Conservation (phyloP, 768 basidiomycete species). For the Lyophyllum decastes region DNA sequence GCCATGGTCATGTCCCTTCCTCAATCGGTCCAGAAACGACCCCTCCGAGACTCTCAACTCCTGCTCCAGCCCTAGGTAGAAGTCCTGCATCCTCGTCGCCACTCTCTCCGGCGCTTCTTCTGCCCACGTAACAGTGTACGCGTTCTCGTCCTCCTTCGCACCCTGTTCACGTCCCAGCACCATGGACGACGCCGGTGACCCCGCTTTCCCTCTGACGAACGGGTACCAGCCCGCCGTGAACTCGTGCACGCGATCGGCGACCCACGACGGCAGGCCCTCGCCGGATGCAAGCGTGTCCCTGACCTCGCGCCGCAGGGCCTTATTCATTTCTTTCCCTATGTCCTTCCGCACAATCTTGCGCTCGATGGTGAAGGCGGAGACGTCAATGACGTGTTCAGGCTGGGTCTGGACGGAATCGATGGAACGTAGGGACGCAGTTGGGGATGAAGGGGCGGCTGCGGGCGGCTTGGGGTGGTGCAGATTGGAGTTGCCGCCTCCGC, state of each 20-base stretch:
- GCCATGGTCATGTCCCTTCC: slow-evolving; percentile 30
- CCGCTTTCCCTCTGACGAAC: slow-evolving; percentile 39
- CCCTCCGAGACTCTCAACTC: slow-evolving; percentile 51
- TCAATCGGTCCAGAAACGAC: slow-evolving; percentile 30
- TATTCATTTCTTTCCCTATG: slow-evolving; percentile 53
- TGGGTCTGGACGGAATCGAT: slow-evolving; percentile 28
- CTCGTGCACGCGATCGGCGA: slow-evolving; percentile 57
- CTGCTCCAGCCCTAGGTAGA: slow-evolving; percentile 66
- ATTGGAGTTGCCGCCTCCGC: slow-evolving; percentile 38
- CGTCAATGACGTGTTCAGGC: slow-evolving; percentile 43
- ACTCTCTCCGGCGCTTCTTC: slow-evolving; percentile 54
- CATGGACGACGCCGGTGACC: not conserved
- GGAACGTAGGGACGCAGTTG: slow-evolving; percentile 31
- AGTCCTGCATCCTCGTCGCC: slow-evolving; percentile 63
- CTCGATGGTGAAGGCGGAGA: slow-evolving; percentile 63
- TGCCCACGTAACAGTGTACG: slow-evolving; percentile 44
- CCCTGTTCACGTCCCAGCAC: slow-evolving; percentile 19
- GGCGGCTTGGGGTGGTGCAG: slow-evolving; percentile 27
- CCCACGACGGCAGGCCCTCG: slow-evolving; percentile 52
- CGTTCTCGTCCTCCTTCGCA: slow-evolving; percentile 22
- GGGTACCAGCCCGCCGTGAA: slow-evolving; percentile 60
- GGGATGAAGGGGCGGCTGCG: slow-evolving; percentile 30
- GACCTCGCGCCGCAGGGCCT: slow-evolving; percentile 56
- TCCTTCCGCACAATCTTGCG: slow-evolving; percentile 53
- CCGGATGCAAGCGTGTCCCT: slow-evolving; percentile 41